A percentile compares a stretch with the other conserved stretches of the same genome.
phyloP scores from a whole-genome alignment of 177 flowering plant species.

The Vitis hybrid region DNA sequence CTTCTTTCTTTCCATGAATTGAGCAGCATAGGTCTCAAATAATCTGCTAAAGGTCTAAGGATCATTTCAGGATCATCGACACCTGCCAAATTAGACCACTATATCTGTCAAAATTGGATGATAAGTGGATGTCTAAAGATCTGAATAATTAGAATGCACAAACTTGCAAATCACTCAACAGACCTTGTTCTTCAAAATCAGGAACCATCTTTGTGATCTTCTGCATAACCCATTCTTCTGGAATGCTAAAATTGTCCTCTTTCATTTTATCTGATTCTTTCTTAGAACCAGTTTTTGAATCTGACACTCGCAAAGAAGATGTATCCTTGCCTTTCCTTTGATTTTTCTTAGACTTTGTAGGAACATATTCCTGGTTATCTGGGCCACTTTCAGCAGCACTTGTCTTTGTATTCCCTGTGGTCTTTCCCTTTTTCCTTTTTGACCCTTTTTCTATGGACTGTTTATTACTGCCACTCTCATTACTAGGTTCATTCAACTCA shows the following conservation, averaged over 20 bases:
- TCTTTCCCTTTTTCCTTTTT: slow-evolving; percentile 82
- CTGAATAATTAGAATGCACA: background rate
- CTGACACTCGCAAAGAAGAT: slow-evolving; percentile 44
- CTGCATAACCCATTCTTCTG: slow-evolving; percentile 75
- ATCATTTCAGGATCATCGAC: slow-evolving; percentile 58
- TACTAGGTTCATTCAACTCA: slow-evolving; percentile 48
- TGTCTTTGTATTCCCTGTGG: slow-evolving; percentile 46
- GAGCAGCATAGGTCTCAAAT: slow-evolving; percentile 82
- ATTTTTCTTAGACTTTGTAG: slow-evolving; percentile 74
- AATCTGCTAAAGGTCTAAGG: slow-evolving; percentile 56
- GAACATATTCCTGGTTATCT: slow-evolving; percentile 48
- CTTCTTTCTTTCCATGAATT: slow-evolving; percentile 71
- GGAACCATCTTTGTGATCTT: slow-evolving; percentile 60
- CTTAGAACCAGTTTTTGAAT: slow-evolving; percentile 53
- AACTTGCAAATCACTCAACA: slow-evolving; percentile 5
- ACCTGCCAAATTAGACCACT: slow-evolving; percentile 36
- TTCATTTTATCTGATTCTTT: slow-evolving; percentile 42
- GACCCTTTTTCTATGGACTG: slow-evolving; percentile 60
- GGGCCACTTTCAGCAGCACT: slow-evolving; percentile 44
- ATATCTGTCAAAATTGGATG: slow-evolving; percentile 1
- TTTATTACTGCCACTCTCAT: slow-evolving; percentile 42
- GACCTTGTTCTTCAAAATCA: slow-evolving; percentile 87
- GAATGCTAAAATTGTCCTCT: slow-evolving; percentile 43
- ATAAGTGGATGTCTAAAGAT: slow-evolving; percentile 5
- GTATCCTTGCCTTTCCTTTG: slow-evolving; percentile 70